Base-by-base conservation (phyloP, 768 basidiomycete species). In the Chiua virens region DNA sequence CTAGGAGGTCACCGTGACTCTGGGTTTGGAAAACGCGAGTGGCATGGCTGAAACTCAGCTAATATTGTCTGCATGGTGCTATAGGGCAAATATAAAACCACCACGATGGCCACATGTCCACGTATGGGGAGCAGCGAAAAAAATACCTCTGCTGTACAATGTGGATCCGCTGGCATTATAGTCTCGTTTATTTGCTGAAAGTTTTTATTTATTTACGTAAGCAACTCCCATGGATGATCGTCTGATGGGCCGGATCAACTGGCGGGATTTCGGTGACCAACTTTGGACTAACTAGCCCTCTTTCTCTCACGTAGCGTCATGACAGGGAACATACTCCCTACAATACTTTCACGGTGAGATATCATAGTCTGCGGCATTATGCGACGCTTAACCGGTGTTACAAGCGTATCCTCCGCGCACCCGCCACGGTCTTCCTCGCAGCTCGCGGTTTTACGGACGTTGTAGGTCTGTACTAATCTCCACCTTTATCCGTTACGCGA, bases 131-230 rank as follows among this genome's bases (percentile, higher is more conserved):
- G 15, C 17, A 21, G 10, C 15, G n/a, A 23, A 23, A 20, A 13
- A 25, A 28, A 18, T 1, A 8, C 13, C 34, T 38, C 39, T 45
- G 49, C 35, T 56, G 55, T 48, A 39, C 17, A 20, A 28, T 6
- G 22, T 8, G 15, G 22, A 25, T 35, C 11, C 25, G 17, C 20
- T 37, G 2, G 8, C 11, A 8, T 34, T 34, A 14, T 30, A 30
- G 30, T 11, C 10, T n/a, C n/a, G n/a, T n/a, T n/a, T n/a, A n/a
- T n/a, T n/a, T n/a, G n/a, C n/a, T n/a, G n/a, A n/a, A n/a, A n/a
- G 10, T 28, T 28, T 8, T 4, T 5, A 32, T 15, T 14, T 32
- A n/a, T 6, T 15, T 60, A 64, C 39, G 17, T 63, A 62, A 63
- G 13, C 39, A 27, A 18, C 11, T 46, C 43, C n/a, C 50, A 48